Conservation (phyloP, 495 filamentous ascomycete species). For the Xylaria longipes region DNA sequence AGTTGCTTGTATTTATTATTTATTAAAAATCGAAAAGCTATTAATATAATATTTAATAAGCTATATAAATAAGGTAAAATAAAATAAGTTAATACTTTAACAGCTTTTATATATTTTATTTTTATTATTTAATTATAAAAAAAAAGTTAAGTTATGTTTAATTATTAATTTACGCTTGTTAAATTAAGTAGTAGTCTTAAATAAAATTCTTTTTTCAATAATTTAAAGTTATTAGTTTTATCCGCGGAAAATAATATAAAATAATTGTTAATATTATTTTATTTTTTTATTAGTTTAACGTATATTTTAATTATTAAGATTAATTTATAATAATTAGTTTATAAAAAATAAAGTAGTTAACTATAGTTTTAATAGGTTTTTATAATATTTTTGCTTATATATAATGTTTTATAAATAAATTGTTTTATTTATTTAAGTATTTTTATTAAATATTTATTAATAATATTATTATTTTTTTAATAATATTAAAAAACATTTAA, state of each 20-base stretch:
- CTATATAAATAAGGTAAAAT: not conserved
- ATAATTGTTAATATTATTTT: not conserved
- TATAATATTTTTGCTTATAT: not conserved
- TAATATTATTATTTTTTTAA: constrained; percentile 7
- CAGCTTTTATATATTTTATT: not conserved
- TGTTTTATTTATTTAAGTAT: not conserved
- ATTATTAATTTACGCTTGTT: not conserved
- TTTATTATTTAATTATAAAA: not conserved
- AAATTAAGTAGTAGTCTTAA: not conserved
- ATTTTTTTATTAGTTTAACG: not conserved
- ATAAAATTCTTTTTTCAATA: not conserved
- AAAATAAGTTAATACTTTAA: not conserved
- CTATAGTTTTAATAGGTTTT: not conserved
- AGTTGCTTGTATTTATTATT: not conserved
- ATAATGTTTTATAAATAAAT: not conserved
- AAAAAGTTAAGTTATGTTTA: not conserved
- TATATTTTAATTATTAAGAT: not conserved
- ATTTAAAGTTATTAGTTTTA: not conserved
- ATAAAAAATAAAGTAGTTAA: not conserved
- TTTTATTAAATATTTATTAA: not conserved
- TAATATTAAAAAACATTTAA: not conserved
- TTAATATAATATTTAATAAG: not conserved
- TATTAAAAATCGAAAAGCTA: not conserved
- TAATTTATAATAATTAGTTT: no score
- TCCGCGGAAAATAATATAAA: not conserved